Evolutionary conservation across 2,329 filamentous ascomycete genomes (phyloP).

Genomic region (Ascochyta fabae): DNA sequence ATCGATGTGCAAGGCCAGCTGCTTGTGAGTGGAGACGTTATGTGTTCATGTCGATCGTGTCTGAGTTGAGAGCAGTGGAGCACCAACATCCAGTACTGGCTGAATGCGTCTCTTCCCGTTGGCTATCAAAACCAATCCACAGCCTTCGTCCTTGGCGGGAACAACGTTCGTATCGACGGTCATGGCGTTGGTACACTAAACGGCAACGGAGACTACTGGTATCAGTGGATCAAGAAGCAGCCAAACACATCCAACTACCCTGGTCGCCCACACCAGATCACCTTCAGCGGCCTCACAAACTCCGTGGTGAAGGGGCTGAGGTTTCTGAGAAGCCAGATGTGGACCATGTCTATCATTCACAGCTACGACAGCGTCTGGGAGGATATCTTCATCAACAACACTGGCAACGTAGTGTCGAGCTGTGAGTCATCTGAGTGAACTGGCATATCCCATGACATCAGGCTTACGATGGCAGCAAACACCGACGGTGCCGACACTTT

Average conservation of each 20-base stretch:
- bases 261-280: constrained; percentile 60
- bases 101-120: constrained; percentile 35
- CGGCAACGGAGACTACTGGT: constrained; percentile 68
- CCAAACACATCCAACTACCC: constrained; percentile 34
- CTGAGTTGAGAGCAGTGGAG: constrained; percentile 24
- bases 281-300: constrained; percentile 58
- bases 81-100: constrained; percentile 38
- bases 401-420: constrained; percentile 27
- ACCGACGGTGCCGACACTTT: constrained; percentile 63
- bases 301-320: constrained; percentile 57
- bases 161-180: constrained; percentile 58
- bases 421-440: constrained; percentile 6
- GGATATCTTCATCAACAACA: constrained; percentile 61
- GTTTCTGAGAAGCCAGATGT: constrained; percentile 67
- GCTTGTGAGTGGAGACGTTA: constrained; percentile 13
- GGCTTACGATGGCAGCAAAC: constrained; percentile 18
- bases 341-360: constrained; percentile 62
- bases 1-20: constrained; percentile 36
- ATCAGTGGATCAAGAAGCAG: constrained; percentile 54
- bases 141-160: constrained; percentile 53
- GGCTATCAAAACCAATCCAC: constrained; percentile 46
- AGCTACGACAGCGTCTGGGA: constrained; percentile 56
- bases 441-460: neutral
- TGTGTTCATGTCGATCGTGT: no score
- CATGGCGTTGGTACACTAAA: constrained; percentile 61